Base-by-base conservation (phyloP, 495 filamentous ascomycete species). In the Trichocladium uniseriatum region DNA sequence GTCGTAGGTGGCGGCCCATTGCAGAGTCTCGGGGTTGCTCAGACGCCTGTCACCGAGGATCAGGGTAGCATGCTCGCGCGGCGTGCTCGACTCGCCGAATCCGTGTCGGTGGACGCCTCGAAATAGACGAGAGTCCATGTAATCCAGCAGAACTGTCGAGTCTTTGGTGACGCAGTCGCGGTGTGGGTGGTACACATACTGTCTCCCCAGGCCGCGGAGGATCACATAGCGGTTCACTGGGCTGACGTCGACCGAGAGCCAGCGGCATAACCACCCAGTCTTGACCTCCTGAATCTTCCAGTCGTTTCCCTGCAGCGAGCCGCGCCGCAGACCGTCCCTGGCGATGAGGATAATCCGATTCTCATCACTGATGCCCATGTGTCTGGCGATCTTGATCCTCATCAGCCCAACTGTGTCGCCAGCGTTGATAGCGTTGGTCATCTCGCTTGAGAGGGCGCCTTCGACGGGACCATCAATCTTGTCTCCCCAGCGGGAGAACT, bases 261-360 rank as follows among this genome's bases (percentile, higher is more conserved):
- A 61, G n/a, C 60, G 56, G 29, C 65, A 68, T 8, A 65, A 43
- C 66, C 66, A 71, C 13, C 43, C n/a, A n/a, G n/a, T 38, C 36
- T 49, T 55, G 36, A 66, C 45, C 31, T 63, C 54, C 9, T 50
- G 48, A 8, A 55, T 48, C 36, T 60, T 56, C 68, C 68, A 70
- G 38, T 42, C 45, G 20, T 62, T 57, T 13, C 68, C 68, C 28
- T 67, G 51, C 8, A 71, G 28, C 3, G 51, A 34, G 5, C 63
- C 56, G 11, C 49, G 49, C n/a, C 56, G 52, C n/a, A 63, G 52
- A 2, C 68, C 66, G 1, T 57, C 67, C 14, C 50, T 34, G 2
- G 62, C 60, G 24, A 53, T 45, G 9, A 71, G 44, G 0, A 61
- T 41, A n/a, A 69, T 45, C 15, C 67, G 51, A 31, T 66, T 54